Conservation (phyloP, 2,329 filamentous ascomycete genomes). For the Fusarium mundagurra region DNA sequence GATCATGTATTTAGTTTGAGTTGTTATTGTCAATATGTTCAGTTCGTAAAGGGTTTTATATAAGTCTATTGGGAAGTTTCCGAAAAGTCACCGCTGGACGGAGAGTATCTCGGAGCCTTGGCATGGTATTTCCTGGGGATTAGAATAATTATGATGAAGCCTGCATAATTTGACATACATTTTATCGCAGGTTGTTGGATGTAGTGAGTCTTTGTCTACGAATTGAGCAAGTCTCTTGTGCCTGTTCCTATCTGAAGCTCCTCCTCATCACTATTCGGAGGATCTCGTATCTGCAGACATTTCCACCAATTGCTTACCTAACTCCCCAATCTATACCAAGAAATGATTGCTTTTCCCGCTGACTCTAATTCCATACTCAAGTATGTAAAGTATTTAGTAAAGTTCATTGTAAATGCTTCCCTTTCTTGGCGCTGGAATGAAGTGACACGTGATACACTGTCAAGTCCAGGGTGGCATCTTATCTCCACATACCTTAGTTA, state of each 20-base stretch:
- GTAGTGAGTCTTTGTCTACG: neutral
- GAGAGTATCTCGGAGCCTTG: constrained; percentile 20
- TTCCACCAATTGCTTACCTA: neutral
- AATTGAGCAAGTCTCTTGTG: too few relatives aligned
- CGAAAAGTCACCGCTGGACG: constrained; percentile 33
- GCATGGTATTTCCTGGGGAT: neutral
- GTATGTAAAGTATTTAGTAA: neutral
- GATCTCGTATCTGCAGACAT: neutral
- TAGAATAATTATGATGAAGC: too few relatives aligned
- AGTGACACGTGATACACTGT: constrained; percentile 36
- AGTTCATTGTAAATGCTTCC: neutral
- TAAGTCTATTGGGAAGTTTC: constrained; percentile 14
- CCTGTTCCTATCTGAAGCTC: neutral
- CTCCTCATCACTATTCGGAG: rapidly evolving
- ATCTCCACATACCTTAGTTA: constrained; percentile 34
- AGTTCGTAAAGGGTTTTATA: neutral
- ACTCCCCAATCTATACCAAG: neutral
- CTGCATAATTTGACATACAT: neutral
- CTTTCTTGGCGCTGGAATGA: constrained; percentile 7
- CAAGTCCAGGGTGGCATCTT: constrained; percentile 39
- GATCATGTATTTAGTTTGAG: neutral
- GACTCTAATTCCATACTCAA: too few relatives aligned
- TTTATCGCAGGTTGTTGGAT: neutral
- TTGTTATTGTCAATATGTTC: neutral
- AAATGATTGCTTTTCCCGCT: neutral